phyloP scores from a whole-genome alignment of 345 rosid species.

The Pelargonium nanum region DNA sequence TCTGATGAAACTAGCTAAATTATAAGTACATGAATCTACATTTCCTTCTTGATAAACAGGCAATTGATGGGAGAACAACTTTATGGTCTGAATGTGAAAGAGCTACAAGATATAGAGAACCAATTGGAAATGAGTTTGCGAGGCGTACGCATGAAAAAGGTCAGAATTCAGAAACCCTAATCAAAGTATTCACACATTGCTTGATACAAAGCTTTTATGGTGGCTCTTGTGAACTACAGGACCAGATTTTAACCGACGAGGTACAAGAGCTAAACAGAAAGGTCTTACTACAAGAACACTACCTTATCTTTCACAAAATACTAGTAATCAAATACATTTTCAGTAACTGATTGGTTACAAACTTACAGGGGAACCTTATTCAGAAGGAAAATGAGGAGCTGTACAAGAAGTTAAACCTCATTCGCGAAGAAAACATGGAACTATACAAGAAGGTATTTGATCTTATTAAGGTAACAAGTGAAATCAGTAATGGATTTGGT shows the following conservation, averaged over 20 bases:
- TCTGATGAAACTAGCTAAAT: too few species aligned
- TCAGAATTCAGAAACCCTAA: slow-evolving; percentile 11
- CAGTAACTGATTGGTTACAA: not conserved
- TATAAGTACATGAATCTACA: too few species aligned
- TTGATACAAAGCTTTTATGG: not conserved
- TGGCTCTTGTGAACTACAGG: slow-evolving; percentile 4
- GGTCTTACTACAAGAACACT: slow-evolving; percentile 6
- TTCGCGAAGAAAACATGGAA: slow-evolving; percentile 30
- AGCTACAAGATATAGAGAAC: slow-evolving; percentile 47
- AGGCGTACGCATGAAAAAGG: slow-evolving; percentile 62
- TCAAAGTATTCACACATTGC: too few species aligned
- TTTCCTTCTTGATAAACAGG: too few species aligned
- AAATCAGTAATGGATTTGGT: not conserved
- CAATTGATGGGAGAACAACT: slow-evolving; percentile 70
- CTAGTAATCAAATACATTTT: too few species aligned
- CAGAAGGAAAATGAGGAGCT: slow-evolving; percentile 35
- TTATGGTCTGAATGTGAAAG: slow-evolving; percentile 41
- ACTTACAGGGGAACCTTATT: slow-evolving; percentile 21
- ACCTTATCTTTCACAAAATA: not conserved
- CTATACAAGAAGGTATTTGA: slow-evolving; percentile 24
- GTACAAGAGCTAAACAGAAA: slow-evolving; percentile 10
- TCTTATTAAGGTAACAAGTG: not conserved
- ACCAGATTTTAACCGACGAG: slow-evolving; percentile 10
- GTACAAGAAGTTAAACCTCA: slow-evolving; percentile 26
- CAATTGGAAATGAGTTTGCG: slow-evolving; percentile 56